Percentiles rank a stretch among this genome's conserved stretches.
These are phyloP conservation scores for Ophiocordyceps camponoti-saundersi DNA, from an alignment of 2,329 filamentous ascomycete species.

Conservation along the genomic window DNA sequence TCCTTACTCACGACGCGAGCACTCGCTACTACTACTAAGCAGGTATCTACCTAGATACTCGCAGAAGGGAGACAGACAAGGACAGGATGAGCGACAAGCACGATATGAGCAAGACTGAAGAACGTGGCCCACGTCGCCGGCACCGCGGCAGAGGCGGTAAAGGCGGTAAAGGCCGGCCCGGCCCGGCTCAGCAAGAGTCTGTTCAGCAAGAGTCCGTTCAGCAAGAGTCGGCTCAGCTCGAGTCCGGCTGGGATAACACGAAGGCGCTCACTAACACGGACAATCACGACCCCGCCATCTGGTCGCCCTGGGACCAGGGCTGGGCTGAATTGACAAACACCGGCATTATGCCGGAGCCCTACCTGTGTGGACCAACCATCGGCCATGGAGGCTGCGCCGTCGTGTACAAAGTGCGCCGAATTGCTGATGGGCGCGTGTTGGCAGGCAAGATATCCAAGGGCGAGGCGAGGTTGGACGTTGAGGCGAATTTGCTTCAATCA, in stretches of 20 bases:
- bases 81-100: too few relatives aligned
- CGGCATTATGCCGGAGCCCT: constrained; percentile 5
- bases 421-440: constrained; percentile 8
- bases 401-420: constrained; percentile 12
- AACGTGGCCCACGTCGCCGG: too few relatives aligned
- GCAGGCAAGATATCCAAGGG: constrained; percentile 12
- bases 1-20: too few relatives aligned
- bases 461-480: constrained; percentile 8
- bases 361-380: constrained; percentile 8
- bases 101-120: too few relatives aligned
- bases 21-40: too few relatives aligned
- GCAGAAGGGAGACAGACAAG: too few relatives aligned
- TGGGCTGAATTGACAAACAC: constrained; percentile 3
- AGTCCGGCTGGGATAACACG: not conserved
- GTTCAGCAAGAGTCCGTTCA: too few relatives aligned
- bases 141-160: too few relatives aligned
- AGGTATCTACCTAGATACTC: too few relatives aligned
- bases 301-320: constrained; percentile 7
- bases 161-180: too few relatives aligned
- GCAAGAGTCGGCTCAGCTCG: not conserved
- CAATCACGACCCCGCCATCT: constrained; percentile 1
- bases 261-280: not conserved
- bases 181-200: too few relatives aligned
- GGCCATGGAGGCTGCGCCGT: constrained; percentile 12
- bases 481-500: constrained; percentile 7